These are phyloP conservation scores for Aspergillus homomorphus DNA, from an alignment of 495 filamentous ascomycete species.

Conservation along the genomic window DNA sequence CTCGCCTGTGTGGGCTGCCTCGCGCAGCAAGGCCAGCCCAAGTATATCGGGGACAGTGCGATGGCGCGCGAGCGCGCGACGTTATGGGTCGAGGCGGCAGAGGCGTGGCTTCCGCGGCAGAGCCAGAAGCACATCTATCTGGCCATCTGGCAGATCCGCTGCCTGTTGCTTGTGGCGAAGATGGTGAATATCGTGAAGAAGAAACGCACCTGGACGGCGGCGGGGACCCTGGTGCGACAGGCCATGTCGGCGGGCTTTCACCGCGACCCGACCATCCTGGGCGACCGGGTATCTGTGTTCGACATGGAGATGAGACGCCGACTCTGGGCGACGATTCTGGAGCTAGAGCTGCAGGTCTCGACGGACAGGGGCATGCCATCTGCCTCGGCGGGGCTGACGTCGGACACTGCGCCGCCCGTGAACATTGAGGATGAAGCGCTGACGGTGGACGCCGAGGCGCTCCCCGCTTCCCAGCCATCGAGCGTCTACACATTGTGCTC, in stretches of 20 bases:
- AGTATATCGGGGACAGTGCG: conserved; percentile 39
- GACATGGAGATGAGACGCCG: conserved; percentile 52
- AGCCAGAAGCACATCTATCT: conserved; percentile 44
- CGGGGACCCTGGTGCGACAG: conserved; percentile 44
- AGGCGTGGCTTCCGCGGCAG: conserved; percentile 34
- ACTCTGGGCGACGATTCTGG: conserved; percentile 56
- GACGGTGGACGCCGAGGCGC: conserved; percentile 35
- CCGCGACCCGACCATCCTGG: conserved; percentile 48
- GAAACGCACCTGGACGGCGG: conserved; percentile 51
- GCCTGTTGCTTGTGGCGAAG: conserved; percentile 47
- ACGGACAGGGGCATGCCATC: conserved; percentile 54
- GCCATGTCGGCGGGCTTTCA: conserved; percentile 55
- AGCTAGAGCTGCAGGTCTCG: conserved; percentile 50
- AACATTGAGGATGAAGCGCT: not conserved
- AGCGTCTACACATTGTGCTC: conserved; percentile 21
- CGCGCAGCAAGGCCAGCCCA: conserved; percentile 34
- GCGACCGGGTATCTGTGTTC: conserved; percentile 27
- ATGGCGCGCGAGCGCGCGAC: conserved; percentile 33
- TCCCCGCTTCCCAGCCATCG: conserved; percentile 44
- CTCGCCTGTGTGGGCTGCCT: conserved; percentile 30
- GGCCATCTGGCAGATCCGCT: conserved; percentile 49
- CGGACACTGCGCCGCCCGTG: conserved; percentile 46
- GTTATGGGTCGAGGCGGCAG: conserved; percentile 34
- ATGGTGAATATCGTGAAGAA: conserved; percentile 47
- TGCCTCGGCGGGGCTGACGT: conserved; percentile 44